These are phyloP conservation scores for Pythium plurisporium DNA, from an alignment of 352 stramenopile genomes.

Conservation along the genomic window DNA sequence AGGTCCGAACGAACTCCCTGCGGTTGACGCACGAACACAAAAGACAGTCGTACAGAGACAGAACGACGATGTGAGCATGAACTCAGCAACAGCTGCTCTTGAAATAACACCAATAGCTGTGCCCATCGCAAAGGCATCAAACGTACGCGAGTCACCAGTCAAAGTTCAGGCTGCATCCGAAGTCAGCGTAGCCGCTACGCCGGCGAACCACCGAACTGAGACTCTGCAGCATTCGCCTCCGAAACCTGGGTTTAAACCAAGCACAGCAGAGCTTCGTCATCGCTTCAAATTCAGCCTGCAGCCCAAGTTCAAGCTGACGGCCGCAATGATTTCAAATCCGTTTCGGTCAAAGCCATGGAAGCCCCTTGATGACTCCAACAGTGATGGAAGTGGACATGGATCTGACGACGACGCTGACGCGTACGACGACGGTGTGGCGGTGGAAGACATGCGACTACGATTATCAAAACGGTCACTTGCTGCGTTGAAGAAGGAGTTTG, in stretches of 20 bases:
- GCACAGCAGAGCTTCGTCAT: conserved; percentile 6
- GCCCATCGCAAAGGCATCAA: too few species aligned
- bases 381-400: conserved; percentile 25
- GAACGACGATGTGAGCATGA: too few species aligned
- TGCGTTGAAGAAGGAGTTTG: conserved; percentile 6
- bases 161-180: too few species aligned
- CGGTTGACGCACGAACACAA: too few species aligned
- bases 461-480: conserved; percentile 6
- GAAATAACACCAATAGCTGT: too few species aligned
- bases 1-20: too few species aligned
- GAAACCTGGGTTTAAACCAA: neutral
- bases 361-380: conserved; percentile 37
- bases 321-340: conserved; percentile 10
- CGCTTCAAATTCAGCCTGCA: conserved; percentile 22
- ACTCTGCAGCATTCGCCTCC: neutral
- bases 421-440: conserved; percentile 12
- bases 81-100: too few species aligned
- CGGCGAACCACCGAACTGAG: neutral
- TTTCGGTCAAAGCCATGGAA: conserved; percentile 17
- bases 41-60: too few species aligned
- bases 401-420: conserved; percentile 17
- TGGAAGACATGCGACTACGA: conserved; percentile 15
- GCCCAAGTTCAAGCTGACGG: conserved; percentile 18
- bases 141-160: too few species aligned
- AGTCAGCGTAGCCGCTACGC: too few species aligned